Percentiles rank a stretch among this genome's conserved stretches.
Evolutionary conservation across 352 stramenopile genomes (phyloP).

Genomic region (Thraustotheca clavata): DNA sequence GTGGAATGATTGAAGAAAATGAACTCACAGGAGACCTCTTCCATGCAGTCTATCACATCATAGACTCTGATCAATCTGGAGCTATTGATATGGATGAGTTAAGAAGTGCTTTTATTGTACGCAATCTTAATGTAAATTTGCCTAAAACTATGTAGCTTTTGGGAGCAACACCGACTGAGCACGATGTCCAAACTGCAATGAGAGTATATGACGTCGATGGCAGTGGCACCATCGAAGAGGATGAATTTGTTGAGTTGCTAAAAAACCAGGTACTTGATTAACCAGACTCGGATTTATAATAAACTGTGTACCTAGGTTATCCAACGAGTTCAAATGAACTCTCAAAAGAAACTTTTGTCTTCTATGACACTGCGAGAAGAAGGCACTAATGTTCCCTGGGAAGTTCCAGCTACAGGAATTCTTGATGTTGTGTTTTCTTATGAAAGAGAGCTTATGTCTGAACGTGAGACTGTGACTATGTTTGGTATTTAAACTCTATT

Average conservation of each 20-base stretch:
- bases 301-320: slow-evolving; percentile 1
- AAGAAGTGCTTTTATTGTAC: slow-evolving; percentile 7
- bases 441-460: slow-evolving; percentile 50
- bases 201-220: slow-evolving; percentile 17
- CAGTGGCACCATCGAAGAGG: slow-evolving; percentile 22
- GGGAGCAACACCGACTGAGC: slow-evolving; percentile 6
- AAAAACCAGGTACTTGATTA: slow-evolving; percentile 10
- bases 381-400: slow-evolving; percentile 48
- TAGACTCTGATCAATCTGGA: slow-evolving; percentile 18
- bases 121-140: neutral
- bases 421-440: slow-evolving; percentile 76
- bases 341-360: neutral
- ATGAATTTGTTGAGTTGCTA: slow-evolving; percentile 23
- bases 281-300: neutral
- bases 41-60: slow-evolving; percentile 9
- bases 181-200: slow-evolving; percentile 21
- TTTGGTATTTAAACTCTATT: slow-evolving; percentile 17
- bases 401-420: slow-evolving; percentile 44
- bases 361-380: slow-evolving; percentile 34
- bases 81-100: slow-evolving; percentile 21
- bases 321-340: slow-evolving; percentile 9
- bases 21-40: slow-evolving; percentile 20
- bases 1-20: slow-evolving; percentile 9
- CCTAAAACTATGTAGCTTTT: neutral
- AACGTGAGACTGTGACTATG: slow-evolving; percentile 2